Evolutionary conservation across 176 grass and related monocot genomes (phyloP), one percentile per base, ranked within the genome.

Genomic region (Phyllostachys edulis): DNA sequence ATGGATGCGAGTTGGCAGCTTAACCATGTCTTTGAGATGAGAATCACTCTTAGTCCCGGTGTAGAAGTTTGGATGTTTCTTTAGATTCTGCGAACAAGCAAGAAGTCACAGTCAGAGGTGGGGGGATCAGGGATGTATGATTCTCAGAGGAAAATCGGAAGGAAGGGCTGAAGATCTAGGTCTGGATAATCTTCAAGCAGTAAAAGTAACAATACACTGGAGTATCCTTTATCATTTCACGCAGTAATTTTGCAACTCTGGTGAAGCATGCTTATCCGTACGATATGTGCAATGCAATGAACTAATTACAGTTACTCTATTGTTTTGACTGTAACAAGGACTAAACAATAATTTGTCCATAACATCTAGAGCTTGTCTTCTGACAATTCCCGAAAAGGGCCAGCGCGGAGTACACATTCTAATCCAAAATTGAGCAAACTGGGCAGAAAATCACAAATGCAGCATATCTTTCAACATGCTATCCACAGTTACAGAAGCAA

Each of bases 361-460:
- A 56, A 32, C 38, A 73, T 49, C 37, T n/a, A 10, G 12, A 51
- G 49, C 37, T 46, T 80, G 73, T 73, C 49, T 50, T 71, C 59
- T 41, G 59, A 67, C 39, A 57, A 59, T 79, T 52, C 20, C 80
- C 60, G 0, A 55, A 82, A 75, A 52, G 61, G 74, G 5, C 79
- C 74, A 69, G 67, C 63, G 52, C 15, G 17, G 27, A 44, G 67
- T 40, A 77, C 21, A 41, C 7, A 74, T 38, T 17, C 61, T 68
- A 47, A 71, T 41, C 41, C 50, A 65, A 75, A 83, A 68, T 20
- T n/a, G 38, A 57, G 51, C 72, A 64, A 63, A 69, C 70, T 62
- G 36, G 57, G 8, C 41, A 24, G 8, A 71, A 71, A 60, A 83
- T 24, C 27, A 62, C 73, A 73, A 45, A 21, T 5, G 55, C 59